Conservation (phyloP, 805 yeast species). For the Kurtzmaniella fragi region DNA sequence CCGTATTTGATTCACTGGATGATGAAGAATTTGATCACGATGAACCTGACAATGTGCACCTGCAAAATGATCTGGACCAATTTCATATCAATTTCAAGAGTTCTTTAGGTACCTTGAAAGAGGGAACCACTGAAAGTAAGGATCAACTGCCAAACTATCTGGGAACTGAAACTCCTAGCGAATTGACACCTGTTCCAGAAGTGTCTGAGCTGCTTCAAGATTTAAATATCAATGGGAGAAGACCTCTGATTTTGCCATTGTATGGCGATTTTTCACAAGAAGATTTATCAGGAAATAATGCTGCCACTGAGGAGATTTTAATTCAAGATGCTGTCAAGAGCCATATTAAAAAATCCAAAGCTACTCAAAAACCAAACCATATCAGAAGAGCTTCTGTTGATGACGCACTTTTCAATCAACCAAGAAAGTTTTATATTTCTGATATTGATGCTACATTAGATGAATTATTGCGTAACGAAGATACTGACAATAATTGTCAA, state of each 20-base stretch:
- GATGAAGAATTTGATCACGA: background rate
- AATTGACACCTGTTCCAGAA: too few species aligned
- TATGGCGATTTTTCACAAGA: conserved; percentile 12
- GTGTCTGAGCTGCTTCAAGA: too few species aligned
- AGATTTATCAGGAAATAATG: conserved; percentile 6
- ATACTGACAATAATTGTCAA: conserved; percentile 79
- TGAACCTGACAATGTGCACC: too few species aligned
- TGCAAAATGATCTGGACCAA: too few species aligned
- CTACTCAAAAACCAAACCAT: conserved; percentile 5
- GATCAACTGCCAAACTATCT: too few species aligned
- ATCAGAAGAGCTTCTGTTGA: conserved; percentile 30
- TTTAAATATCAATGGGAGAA: conserved; percentile 4
- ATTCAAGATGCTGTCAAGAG: conserved; percentile 1
- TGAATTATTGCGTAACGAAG: conserved; percentile 69
- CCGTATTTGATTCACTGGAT: background rate
- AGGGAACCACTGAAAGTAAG: too few species aligned
- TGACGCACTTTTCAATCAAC: conserved; percentile 16
- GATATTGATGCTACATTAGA: conserved; percentile 71
- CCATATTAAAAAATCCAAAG: background rate
- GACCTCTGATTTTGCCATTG: conserved; percentile 27
- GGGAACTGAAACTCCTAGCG: too few species aligned
- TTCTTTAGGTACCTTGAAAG: too few species aligned
- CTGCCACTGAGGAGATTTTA: conserved; percentile 3
- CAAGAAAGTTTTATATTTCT: conserved; percentile 60
- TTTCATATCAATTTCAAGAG: too few species aligned